Conservation (phyloP, 257 asterid species). For the Solanum ossicruentum region DNA sequence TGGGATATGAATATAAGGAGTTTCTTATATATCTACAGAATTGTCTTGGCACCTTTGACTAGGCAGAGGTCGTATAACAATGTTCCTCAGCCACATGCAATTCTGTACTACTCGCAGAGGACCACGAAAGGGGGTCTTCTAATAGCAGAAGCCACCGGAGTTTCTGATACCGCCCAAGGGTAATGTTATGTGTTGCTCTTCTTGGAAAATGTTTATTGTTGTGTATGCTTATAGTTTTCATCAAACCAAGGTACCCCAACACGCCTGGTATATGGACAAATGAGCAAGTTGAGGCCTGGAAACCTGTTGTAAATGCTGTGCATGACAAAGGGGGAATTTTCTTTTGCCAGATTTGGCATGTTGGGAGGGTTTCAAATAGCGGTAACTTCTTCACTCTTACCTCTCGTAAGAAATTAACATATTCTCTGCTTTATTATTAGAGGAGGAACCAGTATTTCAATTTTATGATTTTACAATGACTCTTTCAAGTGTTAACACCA, state of each 20-base stretch:
- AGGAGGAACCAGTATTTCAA: too few relatives aligned
- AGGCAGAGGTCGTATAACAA: not conserved
- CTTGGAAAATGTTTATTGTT: too few relatives aligned
- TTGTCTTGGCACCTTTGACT: conserved; percentile 2
- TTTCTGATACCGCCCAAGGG: conserved; percentile 44
- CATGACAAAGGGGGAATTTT: conserved; percentile 20
- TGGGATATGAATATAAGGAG: not conserved
- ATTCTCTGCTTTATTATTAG: not conserved
- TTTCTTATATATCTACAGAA: not conserved
- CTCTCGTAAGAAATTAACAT: not conserved
- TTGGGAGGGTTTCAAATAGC: conserved; percentile 11
- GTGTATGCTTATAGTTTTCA: not conserved
- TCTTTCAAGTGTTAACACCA: too few relatives aligned
- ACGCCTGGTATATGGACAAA: conserved; percentile 26
- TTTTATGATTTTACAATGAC: too few relatives aligned
- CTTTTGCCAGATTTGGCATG: conserved; percentile 23
- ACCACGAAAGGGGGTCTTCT: conserved; percentile 9
- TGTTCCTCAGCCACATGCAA: conserved; percentile 8
- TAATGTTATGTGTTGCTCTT: not conserved
- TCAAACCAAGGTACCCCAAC: not conserved
- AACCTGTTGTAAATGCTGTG: conserved; percentile 25
- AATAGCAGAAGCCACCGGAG: conserved; percentile 23
- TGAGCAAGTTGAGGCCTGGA: conserved; percentile 33
- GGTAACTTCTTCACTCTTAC: not conserved
- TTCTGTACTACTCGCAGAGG: conserved; percentile 6